These are phyloP conservation scores for Salvia sclarea DNA, from an alignment of 305 asterid species.

Conservation along the genomic window DNA sequence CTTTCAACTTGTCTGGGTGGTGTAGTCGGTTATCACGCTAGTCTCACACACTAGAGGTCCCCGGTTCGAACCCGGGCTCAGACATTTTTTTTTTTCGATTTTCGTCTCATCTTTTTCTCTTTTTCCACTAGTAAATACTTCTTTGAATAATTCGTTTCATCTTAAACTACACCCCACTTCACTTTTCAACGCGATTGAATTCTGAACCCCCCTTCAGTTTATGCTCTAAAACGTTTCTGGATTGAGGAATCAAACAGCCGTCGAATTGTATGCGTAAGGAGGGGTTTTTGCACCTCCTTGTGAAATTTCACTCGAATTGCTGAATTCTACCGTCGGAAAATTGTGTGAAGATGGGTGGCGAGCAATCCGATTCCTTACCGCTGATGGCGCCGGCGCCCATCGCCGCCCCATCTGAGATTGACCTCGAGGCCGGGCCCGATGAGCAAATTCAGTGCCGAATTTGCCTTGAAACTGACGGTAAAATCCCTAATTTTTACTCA, in stretches of 20 bases:
- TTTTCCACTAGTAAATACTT: background rate
- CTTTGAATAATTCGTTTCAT: constrained; percentile 29
- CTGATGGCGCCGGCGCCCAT: constrained; percentile 62
- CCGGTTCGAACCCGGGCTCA: constrained; percentile 99
- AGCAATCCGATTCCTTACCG: constrained; percentile 61
- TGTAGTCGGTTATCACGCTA: constrained; percentile 99
- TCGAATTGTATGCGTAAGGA: constrained; percentile 13
- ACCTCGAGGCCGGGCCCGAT: constrained; percentile 89
- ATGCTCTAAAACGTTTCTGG: constrained; percentile 20
- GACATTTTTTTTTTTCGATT: constrained; percentile 41
- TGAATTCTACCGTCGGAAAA: constrained; percentile 9
- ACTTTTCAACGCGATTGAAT: constrained; percentile 34
- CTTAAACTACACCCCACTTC: constrained; percentile 6
- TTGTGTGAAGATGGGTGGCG: constrained; percentile 38
- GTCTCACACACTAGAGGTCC: constrained; percentile 99
- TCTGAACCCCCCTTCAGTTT: constrained; percentile 20
- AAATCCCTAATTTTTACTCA: constrained; percentile 4
- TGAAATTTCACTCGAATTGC: constrained; percentile 30
- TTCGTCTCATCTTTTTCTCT: background rate
- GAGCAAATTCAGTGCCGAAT: constrained; percentile 97
- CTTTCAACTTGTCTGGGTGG: constrained; percentile 77
- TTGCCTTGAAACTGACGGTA: constrained; percentile 93
- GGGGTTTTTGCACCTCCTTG: constrained; percentile 15
- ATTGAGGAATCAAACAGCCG: background rate
- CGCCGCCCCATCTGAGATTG: constrained; percentile 63